Conservation (phyloP, 208 protist species). For the Giardia duodenalis region DNA sequence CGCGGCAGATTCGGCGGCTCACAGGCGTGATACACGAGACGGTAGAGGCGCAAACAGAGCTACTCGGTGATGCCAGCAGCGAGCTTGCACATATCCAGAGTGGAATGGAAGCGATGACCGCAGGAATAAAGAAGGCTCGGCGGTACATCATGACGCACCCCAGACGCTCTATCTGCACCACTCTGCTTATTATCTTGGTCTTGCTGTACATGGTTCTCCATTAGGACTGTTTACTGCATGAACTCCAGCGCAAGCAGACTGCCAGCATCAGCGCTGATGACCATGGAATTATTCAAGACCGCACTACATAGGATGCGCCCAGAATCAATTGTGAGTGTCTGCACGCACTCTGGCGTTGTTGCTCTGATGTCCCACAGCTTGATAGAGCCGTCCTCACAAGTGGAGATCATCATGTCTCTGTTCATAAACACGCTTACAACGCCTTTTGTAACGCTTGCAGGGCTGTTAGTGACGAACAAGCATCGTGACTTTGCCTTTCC, state of each 20-base stretch:
- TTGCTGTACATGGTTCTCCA: background rate
- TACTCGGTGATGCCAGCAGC: too few species aligned
- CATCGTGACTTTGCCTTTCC: background rate
- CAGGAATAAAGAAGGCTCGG: too few species aligned
- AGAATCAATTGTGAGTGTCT: background rate
- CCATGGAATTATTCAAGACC: constrained; percentile 27
- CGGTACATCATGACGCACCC: too few species aligned
- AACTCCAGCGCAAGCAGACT: constrained; percentile 14
- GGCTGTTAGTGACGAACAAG: background rate
- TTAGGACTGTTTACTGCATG: background rate
- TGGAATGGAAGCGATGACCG: too few species aligned
- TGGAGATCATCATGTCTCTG: background rate
- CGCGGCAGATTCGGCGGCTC: too few species aligned
- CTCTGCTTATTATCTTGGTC: too few species aligned
- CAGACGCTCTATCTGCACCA: too few species aligned
- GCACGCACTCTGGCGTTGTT: background rate
- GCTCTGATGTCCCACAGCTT: background rate
- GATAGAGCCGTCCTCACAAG: background rate
- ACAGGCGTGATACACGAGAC: too few species aligned
- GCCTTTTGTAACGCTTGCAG: background rate
- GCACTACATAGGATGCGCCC: background rate
- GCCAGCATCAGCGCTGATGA: background rate
- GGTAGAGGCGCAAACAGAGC: too few species aligned
- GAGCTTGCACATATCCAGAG: too few species aligned
- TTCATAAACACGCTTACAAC: background rate